Evolutionary conservation across 371 early-diverging fungal genomes (phyloP).

Genomic region (Lichtheimia ramosa): DNA sequence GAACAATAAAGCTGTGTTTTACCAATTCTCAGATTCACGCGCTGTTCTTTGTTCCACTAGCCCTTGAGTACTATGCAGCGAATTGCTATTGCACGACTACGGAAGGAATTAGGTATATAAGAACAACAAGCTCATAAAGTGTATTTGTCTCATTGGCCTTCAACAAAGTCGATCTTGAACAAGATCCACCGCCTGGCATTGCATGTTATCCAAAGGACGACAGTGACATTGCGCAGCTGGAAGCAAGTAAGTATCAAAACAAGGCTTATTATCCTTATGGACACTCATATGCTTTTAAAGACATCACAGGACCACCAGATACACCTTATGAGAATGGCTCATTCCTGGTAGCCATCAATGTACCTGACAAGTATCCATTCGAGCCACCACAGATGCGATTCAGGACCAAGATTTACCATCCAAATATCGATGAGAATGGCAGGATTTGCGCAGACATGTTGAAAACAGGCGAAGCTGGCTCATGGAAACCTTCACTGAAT

Average conservation of each 20-base stretch:
- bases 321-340: conserved; percentile 54
- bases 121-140: background rate
- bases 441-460: conserved; percentile 59
- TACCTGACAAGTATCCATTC: conserved; percentile 49
- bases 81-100: background rate
- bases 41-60: no score
- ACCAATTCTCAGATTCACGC: no score
- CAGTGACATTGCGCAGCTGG: conserved; percentile 32
- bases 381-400: conserved; percentile 56
- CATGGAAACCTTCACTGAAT: conserved; percentile 55
- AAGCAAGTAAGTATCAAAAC: conserved; percentile 36
- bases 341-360: conserved; percentile 44
- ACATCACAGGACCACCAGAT: conserved; percentile 52
- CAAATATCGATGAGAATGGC: conserved; percentile 54
- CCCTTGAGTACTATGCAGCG: background rate
- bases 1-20: no score
- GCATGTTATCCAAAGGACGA: conserved; percentile 49
- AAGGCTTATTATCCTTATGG: background rate
- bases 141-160: background rate
- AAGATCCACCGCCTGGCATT: conserved; percentile 52
- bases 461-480: conserved; percentile 43
- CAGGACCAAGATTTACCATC: conserved; percentile 53
- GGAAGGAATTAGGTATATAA: conserved; percentile 7
- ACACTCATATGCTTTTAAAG: conserved; percentile 17
- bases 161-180: conserved; percentile 32